Conservation (phyloP, 345 rosid genomes). For the Gossypium arboreum region DNA sequence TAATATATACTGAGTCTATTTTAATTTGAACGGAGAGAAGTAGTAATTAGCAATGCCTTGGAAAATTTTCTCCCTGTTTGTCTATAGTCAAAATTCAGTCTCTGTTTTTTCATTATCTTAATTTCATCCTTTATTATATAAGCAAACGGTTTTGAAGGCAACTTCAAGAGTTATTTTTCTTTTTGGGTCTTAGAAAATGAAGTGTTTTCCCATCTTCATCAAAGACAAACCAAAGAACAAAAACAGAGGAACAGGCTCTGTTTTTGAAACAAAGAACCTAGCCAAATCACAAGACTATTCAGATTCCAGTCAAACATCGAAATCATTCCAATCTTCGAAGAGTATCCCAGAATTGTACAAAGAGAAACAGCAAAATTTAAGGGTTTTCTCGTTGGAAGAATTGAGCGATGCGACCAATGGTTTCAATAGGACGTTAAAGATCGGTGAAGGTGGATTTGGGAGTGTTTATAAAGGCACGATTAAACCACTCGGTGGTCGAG, state of each 20-base stretch:
- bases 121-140: too few relatives aligned
- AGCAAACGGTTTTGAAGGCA: background rate
- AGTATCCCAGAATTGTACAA: slow-evolving; percentile 55
- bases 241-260: slow-evolving; percentile 42
- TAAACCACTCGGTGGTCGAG: slow-evolving; percentile 28
- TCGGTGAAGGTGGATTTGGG: slow-evolving; percentile 99
- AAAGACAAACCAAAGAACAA: slow-evolving; percentile 41
- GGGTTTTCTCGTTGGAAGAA: slow-evolving; percentile 62
- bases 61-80: background rate
- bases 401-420: slow-evolving; percentile 65
- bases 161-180: background rate
- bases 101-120: background rate
- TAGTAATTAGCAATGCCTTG: too few relatives aligned
- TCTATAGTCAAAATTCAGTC: background rate
- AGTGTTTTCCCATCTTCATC: slow-evolving; percentile 36
- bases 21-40: too few relatives aligned
- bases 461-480: slow-evolving; percentile 75
- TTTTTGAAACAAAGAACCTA: slow-evolving; percentile 40
- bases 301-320: slow-evolving; percentile 24
- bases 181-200: slow-evolving; percentile 22
- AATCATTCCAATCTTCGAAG: slow-evolving; percentile 54
- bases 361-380: slow-evolving; percentile 50
- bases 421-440: slow-evolving; percentile 57
- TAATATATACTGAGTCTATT: too few relatives aligned
- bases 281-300: slow-evolving; percentile 13